Conservation (phyloP, 345 rosid species). For the Physaria fendleri region DNA sequence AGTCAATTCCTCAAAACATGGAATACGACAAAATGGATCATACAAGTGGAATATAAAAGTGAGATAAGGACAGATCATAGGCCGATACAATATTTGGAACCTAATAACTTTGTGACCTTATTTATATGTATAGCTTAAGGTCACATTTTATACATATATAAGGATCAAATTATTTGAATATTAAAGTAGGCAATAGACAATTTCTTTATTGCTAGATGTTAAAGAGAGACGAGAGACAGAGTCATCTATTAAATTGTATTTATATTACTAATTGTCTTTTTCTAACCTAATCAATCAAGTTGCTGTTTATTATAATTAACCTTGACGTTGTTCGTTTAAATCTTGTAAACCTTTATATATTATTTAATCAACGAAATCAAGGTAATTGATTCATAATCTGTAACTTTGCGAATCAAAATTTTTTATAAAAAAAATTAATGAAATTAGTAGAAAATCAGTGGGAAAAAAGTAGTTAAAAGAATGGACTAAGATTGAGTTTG, state of each 20-base stretch:
- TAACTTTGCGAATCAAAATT: neutral
- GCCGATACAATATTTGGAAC: conserved; percentile 17
- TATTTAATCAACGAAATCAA: neutral
- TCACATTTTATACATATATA: too few relatives aligned
- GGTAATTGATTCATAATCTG: neutral
- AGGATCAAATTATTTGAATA: conserved; percentile 3
- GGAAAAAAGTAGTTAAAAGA: neutral
- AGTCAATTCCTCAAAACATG: neutral
- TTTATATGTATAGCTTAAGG: neutral
- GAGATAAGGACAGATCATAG: conserved; percentile 8
- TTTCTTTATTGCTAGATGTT: neutral
- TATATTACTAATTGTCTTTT: conserved; percentile 17
- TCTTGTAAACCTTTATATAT: neutral
- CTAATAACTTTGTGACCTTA: conserved; percentile 17
- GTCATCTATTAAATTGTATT: conserved; percentile 3
- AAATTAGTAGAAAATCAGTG: neutral
- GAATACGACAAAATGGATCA: neutral
- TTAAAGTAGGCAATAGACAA: neutral
- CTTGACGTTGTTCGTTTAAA: conserved; percentile 7
- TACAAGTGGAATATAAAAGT: conserved; percentile 6
- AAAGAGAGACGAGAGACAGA: conserved; percentile 19
- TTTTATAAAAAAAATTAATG: neutral
- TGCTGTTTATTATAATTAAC: conserved; percentile 11
- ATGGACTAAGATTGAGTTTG: conserved; percentile 12
- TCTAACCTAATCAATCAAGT: conserved; percentile 24